Base-by-base conservation (phyloP, 371 early-diverging fungal species). In the Mortierella sp. region DNA sequence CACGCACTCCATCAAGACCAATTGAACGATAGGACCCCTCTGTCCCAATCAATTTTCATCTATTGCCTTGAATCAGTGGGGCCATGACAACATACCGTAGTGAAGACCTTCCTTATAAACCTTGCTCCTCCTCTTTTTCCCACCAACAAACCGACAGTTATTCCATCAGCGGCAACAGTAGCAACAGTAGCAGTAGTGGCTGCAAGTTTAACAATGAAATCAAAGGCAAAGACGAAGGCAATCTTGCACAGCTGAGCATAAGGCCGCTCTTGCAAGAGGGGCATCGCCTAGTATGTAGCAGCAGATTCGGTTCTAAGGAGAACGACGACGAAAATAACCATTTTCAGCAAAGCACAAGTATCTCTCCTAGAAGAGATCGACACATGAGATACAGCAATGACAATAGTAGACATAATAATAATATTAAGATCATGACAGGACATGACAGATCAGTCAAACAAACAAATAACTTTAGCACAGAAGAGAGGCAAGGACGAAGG, bases 261-360 rank as follows among this genome's bases (percentile, higher is more conserved):
- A 10, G 10, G 40, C 47, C 47, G 2, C 47, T n/a, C 3, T 47
- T 47, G 17, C 47, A 47, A 29, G 54, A 68, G 17, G 68, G 42
- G 1, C 61, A 61, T 8, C 68, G 31, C 42, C 45, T 68, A 31
- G 37, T 49, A 35, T 58, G 35, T 9, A 34, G 59, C 31, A 35
- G 34, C 15, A 61, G 61, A 26, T 68, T 68, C 40, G 61, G 61
- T 6, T 60, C 61, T 3, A 54, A 61, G 35, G 54, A 26, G 15
- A 61, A 68, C 3, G 61, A 49, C 5, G 43, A 51, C 12, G 61
- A 61, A 60, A 68, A 68, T 49, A 66, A 55, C 42, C 31, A 56
- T 32, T 13, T 22, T 29, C 42, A 42, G 15, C 55, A 56, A 17
- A 22, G 45, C 15, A 7, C 45, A 2, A 47, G 59, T 15, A 34